Evolutionary conservation across 2,329 filamentous ascomycete species (phyloP), one percentile per base, ranked within the genome.

Genomic region (Teratosphaeria epicoccoides): DNA sequence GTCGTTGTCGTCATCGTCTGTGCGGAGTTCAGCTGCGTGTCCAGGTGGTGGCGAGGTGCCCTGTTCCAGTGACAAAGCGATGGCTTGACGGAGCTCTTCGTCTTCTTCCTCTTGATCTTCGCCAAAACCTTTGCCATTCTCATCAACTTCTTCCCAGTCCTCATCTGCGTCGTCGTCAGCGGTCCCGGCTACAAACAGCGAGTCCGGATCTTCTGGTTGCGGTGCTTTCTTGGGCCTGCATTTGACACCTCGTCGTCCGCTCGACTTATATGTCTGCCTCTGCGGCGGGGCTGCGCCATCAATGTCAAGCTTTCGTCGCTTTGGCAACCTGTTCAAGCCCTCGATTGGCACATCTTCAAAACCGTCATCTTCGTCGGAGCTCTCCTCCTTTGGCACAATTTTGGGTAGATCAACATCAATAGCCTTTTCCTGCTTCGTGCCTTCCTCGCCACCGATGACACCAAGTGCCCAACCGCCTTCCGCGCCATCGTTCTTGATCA

Each of bases 401-500:
- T 67, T 62, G 23, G 46, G 46, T 24, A 46, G 20, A 65, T 98
- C 93, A 17, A 98, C 81, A 65, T 97, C 89, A 54, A 98, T 97
- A 0, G 93, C 91, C 66, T 89, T 95, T 56, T 90, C 84, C 24
- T 82, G 81, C 56, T 87, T 79, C 2, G 88, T 89, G 43, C 84
- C 78, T 48, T 93, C 81, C 57, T 87, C 94, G 55, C 85, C 89
- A 14, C 24, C 46, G 22, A 98, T 90, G 24, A 98, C 93, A 49
- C 93, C 93, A 5, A 98, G 73, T 0, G 91, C 91, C 89, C 90
- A 98, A 4, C 93, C 93, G 45, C 93, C 93, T 66, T 97, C 91
- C 1, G 88, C 89, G 0, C 89, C 88, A 44, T 94, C 88, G 61
- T 97, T 97, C 70, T 93, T 95, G 37, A 98, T 90, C 3, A 98